phyloP scores from a whole-genome alignment of 306 rosid species.

The Argentina anserina region DNA sequence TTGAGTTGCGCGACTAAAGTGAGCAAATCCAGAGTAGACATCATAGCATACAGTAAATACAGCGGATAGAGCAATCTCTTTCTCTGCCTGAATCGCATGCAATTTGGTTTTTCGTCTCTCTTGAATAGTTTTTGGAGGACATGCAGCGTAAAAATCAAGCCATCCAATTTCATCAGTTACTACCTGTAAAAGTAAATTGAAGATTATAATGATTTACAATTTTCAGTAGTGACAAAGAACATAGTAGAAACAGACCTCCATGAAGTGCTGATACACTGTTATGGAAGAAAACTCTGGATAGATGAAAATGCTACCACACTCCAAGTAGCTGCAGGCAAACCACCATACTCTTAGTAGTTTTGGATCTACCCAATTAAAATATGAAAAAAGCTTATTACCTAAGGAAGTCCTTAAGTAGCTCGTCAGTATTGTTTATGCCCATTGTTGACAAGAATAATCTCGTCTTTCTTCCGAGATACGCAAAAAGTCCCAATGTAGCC shows the following conservation, averaged over 20 bases:
- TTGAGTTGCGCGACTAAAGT: constrained; percentile 56
- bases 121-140: constrained; percentile 31
- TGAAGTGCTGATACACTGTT: constrained; percentile 53
- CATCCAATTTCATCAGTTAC: constrained; percentile 68
- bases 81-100: constrained; percentile 55
- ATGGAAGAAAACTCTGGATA: constrained; percentile 51
- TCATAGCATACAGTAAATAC: constrained; percentile 62
- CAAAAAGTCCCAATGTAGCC: constrained; percentile 59
- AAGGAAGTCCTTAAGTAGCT: constrained; percentile 57
- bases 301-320: constrained; percentile 64
- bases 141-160: constrained; percentile 60
- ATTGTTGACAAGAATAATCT: constrained; percentile 56
- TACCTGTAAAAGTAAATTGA: constrained; percentile 32
- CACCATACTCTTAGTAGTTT: constrained; percentile 10
- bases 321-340: constrained; percentile 61
- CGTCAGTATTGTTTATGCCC: constrained; percentile 67
- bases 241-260: constrained; percentile 52
- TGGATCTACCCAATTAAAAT: constrained; percentile 6
- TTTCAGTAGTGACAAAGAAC: constrained; percentile 1
- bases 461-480: constrained; percentile 67
- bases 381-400: constrained; percentile 45
- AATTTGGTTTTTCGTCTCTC: constrained; percentile 45
- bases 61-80: constrained; percentile 49
- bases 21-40: constrained; percentile 64
- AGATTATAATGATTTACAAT: constrained; percentile 10